Evolutionary conservation across 176 grass and related monocot species (phyloP), one percentile per base, ranked within the genome.

Genomic region (Aegilops sharonensis): DNA sequence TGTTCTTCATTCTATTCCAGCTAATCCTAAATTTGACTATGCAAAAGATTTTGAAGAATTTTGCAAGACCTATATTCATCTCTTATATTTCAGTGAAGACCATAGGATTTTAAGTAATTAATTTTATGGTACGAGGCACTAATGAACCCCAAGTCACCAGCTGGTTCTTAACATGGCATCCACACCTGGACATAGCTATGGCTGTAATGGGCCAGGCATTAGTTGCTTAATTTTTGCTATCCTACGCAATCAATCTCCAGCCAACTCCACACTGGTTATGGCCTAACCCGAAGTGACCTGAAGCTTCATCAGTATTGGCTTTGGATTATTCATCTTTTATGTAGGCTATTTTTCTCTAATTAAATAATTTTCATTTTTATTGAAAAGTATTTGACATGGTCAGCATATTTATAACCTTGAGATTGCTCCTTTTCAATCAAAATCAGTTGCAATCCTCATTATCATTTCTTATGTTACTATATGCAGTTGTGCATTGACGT

Each of bases 211-310:
- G 60, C 39, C 37, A 37, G 77, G 56, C 56, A 40, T 61, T 79
- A 63, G 32, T 78, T 78, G 21, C 32, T 78, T 52, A 31, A 79
- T 42, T 84, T 69, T 78, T 72, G 31, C 66, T 40, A 54, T 42
- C 48, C 30, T 67, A 81, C 13, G 17, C 23, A 36, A 57, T 43
- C n/a, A 25, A 23, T 70, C 67, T 68, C 75, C 31, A 71, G 37
- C 65, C 47, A 43, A 75, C 57, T 29, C 52, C 40, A 72, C 83
- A 78, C 59, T 47, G 31, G 75, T 84, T 83, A 73, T 31, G 59
- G 64, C 59, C 65, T 62, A 78, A 78, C 87, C 43, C 39, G 31
- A 73, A 84, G 52, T 79, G 30, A 17, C 69, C 52, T 40, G 57
- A 64, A 56, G 21, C 30, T 73, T 50, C 31, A 77, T 66, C 62